These are phyloP conservation scores for Plantago lanceolata DNA, from an alignment of 305 asterid species.

Conservation along the genomic window DNA sequence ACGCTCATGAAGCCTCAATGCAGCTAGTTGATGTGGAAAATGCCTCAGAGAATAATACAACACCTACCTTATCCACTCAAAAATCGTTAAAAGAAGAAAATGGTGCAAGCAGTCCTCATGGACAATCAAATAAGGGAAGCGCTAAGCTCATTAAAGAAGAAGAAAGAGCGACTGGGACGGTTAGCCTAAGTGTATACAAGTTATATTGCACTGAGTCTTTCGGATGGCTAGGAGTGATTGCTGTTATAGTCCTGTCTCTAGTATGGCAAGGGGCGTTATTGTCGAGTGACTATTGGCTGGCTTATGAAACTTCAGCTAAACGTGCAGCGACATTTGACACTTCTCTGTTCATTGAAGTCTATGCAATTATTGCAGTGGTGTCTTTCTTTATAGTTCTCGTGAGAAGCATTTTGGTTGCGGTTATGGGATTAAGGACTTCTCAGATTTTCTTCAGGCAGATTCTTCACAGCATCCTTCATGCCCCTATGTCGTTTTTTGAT, in stretches of 20 bases:
- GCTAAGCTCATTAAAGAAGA: constrained; percentile 92
- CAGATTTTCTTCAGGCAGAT: constrained; percentile 80
- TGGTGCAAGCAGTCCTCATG: constrained; percentile 41
- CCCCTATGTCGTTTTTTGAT: constrained; percentile 96
- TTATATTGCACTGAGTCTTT: constrained; percentile 68
- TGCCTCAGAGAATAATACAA: constrained; percentile 24
- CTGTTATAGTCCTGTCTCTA: constrained; percentile 44
- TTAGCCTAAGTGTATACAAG: constrained; percentile 72
- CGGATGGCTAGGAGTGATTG: constrained; percentile 73
- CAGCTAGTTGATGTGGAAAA: constrained; percentile 83
- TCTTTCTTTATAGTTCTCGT: constrained; percentile 42
- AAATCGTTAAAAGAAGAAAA: constrained; percentile 50
- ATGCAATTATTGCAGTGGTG: constrained; percentile 43
- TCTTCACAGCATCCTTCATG: constrained; percentile 76
- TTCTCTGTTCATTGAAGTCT: constrained; percentile 58
- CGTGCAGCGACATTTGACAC: constrained; percentile 58
- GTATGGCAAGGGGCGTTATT: constrained; percentile 75
- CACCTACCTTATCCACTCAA: constrained; percentile 38
- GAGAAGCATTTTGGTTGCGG: constrained; percentile 45
- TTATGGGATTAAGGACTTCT: constrained; percentile 84
- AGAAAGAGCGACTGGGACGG: constrained; percentile 77
- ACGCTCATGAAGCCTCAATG: constrained; percentile 89
- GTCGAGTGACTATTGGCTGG: constrained; percentile 88
- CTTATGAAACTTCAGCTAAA: constrained; percentile 71
- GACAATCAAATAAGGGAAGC: constrained; percentile 34